Conservation (phyloP, 169 alveolate species). For the Neospora caninum region DNA sequence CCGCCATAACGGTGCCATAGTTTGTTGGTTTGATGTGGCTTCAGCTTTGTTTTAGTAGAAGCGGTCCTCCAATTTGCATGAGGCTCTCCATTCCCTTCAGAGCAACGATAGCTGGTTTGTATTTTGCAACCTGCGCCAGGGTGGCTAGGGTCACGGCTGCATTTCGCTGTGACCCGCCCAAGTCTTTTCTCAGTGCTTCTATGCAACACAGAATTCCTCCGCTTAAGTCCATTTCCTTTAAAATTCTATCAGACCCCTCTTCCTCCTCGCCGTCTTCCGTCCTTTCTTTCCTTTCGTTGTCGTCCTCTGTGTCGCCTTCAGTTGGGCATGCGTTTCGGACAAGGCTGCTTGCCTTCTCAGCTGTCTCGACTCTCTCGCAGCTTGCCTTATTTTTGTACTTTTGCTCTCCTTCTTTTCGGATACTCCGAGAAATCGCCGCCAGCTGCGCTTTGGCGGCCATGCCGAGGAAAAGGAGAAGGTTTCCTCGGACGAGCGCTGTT, state of each 20-base stretch:
- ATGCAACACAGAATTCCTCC: background rate
- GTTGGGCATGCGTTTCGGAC: background rate
- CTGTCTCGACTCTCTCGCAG: background rate
- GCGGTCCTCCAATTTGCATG: constrained; percentile 27
- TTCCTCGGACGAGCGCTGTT: background rate
- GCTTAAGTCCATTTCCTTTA: background rate
- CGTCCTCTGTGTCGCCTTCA: background rate
- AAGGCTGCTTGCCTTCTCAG: background rate
- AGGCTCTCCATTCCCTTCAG: constrained; percentile 32
- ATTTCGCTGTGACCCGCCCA: constrained; percentile 13
- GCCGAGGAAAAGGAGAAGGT: constrained; percentile 1
- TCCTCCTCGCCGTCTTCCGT: background rate
- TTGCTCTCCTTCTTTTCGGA: background rate
- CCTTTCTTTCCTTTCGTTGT: background rate
- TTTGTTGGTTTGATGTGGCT: background rate
- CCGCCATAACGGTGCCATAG: no score
- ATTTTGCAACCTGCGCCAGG: constrained; percentile 11
- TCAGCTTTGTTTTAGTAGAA: background rate
- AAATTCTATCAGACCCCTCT: background rate
- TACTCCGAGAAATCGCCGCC: background rate
- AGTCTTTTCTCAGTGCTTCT: constrained; percentile 26
- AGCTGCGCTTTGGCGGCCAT: constrained; percentile 26
- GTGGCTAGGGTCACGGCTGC: constrained; percentile 35
- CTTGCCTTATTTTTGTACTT: background rate
- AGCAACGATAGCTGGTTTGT: background rate